Conservation (phyloP, 2,329 filamentous ascomycete species). For the Torrubiellomyces zombiae region DNA sequence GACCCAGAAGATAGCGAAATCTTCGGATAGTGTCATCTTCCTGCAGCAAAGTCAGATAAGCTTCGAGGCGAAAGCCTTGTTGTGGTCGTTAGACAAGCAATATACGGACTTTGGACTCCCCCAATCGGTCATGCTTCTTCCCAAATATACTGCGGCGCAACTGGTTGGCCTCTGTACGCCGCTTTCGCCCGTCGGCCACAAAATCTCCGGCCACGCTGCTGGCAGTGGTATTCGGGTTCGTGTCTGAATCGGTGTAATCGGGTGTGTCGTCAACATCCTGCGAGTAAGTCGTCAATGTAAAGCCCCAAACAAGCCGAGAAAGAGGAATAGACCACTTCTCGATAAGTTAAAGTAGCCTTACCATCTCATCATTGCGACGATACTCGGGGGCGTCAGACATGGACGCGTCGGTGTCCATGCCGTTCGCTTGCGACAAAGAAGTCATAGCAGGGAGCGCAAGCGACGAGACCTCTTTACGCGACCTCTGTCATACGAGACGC, state of each 20-base stretch:
- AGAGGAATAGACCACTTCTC: not conserved
- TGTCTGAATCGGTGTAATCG: slow-evolving; percentile 50
- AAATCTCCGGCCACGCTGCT: slow-evolving; percentile 75
- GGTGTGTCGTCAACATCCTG: slow-evolving; percentile 49
- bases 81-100: slow-evolving; percentile 4
- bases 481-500: slow-evolving; percentile 29
- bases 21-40: slow-evolving; percentile 90
- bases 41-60: slow-evolving; percentile 22
- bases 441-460: slow-evolving; percentile 27
- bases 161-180: slow-evolving; percentile 73
- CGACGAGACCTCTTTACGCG: slow-evolving; percentile 32
- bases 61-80: not conserved
- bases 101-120: slow-evolving; percentile 66
- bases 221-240: slow-evolving; percentile 52
- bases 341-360: slow-evolving; percentile 12
- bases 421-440: slow-evolving; percentile 35
- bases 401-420: slow-evolving; percentile 42
- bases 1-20: slow-evolving; percentile 84
- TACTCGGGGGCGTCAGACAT: slow-evolving; percentile 42
- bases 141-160: slow-evolving; percentile 84
- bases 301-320: not conserved
- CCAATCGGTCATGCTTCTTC: slow-evolving; percentile 83
- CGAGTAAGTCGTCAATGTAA: not conserved
- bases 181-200: slow-evolving; percentile 61
- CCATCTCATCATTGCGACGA: slow-evolving; percentile 31